Conservation (phyloP, 2,329 filamentous ascomycete genomes). For the Xylariaceae sp. region DNA sequence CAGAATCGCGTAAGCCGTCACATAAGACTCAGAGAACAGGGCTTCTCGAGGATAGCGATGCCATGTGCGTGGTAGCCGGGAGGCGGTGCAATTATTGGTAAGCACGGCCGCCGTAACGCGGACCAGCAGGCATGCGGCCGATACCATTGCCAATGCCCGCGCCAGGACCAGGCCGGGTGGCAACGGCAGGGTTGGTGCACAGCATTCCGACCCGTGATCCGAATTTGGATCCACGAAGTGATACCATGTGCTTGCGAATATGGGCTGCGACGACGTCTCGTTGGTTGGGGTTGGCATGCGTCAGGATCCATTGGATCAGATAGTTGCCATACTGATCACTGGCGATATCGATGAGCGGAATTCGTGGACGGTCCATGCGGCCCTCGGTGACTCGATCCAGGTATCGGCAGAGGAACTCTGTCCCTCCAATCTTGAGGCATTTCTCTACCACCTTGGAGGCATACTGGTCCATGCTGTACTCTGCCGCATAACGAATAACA, state of each 20-base stretch:
- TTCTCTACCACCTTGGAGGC: constrained; percentile 99
- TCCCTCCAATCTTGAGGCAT: constrained; percentile 90
- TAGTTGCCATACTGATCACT: constrained; percentile 99
- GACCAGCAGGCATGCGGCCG: constrained; percentile 48
- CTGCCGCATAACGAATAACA: constrained; percentile 84
- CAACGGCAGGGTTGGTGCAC: constrained; percentile 87
- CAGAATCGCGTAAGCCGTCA: neutral
- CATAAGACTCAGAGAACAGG: no score
- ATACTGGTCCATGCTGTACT: constrained; percentile 99
- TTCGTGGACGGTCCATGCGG: constrained; percentile 81
- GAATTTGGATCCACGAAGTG: constrained; percentile 94
- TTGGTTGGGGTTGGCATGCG: constrained; percentile 78
- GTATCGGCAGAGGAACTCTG: constrained; percentile 86
- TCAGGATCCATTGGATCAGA: constrained; percentile 92
- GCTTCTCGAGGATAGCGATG: no score
- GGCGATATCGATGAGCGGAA: constrained; percentile 95
- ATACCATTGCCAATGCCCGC: constrained; percentile 60
- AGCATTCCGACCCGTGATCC: constrained; percentile 98
- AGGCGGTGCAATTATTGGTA: constrained; percentile 48
- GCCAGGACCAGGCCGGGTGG: constrained; percentile 82
- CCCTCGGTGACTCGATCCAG: constrained; percentile 91
- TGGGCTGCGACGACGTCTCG: constrained; percentile 89
- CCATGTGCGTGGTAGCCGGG: no score
- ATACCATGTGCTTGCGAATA: constrained; percentile 99
- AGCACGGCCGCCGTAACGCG: constrained; percentile 46